phyloP scores from a whole-genome alignment of 257 asterid species.

The Fraxinus pennsylvanica region DNA sequence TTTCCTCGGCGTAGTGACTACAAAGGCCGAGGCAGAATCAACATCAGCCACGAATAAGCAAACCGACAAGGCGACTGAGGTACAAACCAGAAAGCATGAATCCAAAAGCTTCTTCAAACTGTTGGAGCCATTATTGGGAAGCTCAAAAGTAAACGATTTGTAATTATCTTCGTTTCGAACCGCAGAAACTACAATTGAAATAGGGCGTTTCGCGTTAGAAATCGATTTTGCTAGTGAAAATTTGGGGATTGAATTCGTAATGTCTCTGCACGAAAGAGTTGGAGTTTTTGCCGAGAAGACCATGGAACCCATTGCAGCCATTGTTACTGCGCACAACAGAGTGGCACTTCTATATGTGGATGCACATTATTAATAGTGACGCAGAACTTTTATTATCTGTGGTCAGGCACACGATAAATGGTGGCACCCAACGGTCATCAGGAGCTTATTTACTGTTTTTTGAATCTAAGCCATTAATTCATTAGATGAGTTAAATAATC shows the following conservation, averaged over 20 bases:
- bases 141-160: constrained; percentile 27
- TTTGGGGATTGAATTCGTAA: constrained; percentile 35
- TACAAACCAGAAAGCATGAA: constrained; percentile 61
- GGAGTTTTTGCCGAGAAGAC: constrained; percentile 43
- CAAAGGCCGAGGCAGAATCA: constrained; percentile 83
- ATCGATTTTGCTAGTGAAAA: constrained; percentile 34
- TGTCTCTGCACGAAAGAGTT: constrained; percentile 23
- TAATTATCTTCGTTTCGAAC: constrained; percentile 30
- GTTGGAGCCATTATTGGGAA: constrained; percentile 27
- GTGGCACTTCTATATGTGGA: not conserved
- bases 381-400: not conserved
- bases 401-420: not conserved
- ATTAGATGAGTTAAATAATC: not conserved
- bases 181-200: constrained; percentile 40
- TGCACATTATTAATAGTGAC: not conserved
- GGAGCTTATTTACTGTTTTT: not conserved
- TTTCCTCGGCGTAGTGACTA: constrained; percentile 62
- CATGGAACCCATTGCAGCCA: constrained; percentile 52
- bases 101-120: constrained; percentile 56
- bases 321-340: constrained; percentile 5
- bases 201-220: constrained; percentile 25
- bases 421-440: not conserved
- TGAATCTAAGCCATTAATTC: not conserved
- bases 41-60: constrained; percentile 58
- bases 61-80: constrained; percentile 83